Conservation (phyloP, 2,329 filamentous ascomycete species). For the Ciborinia camelliae region DNA sequence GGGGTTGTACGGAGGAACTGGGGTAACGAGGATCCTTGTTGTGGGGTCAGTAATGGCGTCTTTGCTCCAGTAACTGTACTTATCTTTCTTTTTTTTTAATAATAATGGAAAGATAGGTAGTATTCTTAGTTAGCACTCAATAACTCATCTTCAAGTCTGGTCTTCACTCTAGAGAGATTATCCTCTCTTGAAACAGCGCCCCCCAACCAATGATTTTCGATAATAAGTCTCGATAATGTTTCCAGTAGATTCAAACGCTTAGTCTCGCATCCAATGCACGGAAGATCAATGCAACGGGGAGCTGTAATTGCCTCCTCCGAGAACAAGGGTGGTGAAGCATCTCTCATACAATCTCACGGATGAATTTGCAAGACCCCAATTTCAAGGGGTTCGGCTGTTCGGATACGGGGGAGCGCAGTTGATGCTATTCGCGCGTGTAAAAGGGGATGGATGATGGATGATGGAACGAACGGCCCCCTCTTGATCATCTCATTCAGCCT, state of each 20-base stretch:
- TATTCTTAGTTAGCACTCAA: too few species aligned
- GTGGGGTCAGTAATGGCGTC: conserved; percentile 3
- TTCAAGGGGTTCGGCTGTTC: conserved; percentile 15
- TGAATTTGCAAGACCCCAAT: conserved; percentile 9
- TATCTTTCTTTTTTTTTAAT: neutral
- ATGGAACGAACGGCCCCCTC: neutral
- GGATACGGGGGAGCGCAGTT: neutral
- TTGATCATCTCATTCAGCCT: neutral
- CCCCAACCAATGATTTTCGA: neutral
- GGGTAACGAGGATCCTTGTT: conserved; percentile 10
- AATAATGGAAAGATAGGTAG: neutral
- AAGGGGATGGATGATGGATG: conserved; percentile 1
- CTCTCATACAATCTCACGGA: conserved; percentile 17
- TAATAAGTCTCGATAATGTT: neutral
- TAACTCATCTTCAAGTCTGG: conserved; percentile 2
- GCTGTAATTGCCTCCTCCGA: conserved; percentile 13
- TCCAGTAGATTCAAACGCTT: conserved; percentile 9
- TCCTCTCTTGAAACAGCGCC: neutral
- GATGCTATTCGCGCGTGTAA: neutral
- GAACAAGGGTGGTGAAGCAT: neutral
- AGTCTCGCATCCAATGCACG: conserved; percentile 14
- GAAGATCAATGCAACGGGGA: conserved; percentile 21
- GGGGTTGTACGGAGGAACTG: conserved; percentile 9
- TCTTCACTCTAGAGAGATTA: too few species aligned
- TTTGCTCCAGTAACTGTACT: conserved; percentile 1